Evolutionary conservation across 2,329 filamentous ascomycete genomes (phyloP).

Genomic region (Penicillium hesseltinei): DNA sequence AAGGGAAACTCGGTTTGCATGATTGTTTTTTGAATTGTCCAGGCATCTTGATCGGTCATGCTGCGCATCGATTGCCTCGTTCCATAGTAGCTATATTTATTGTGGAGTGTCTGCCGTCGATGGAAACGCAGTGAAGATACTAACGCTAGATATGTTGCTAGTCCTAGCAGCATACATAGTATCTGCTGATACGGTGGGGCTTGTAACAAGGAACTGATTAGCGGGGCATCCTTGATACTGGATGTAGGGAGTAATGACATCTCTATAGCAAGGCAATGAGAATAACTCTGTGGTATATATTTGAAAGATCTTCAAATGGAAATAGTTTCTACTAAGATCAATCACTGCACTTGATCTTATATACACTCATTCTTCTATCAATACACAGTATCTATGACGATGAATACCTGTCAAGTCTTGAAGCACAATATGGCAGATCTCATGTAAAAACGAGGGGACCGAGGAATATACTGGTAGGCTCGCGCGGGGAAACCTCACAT

Average conservation of each 20-base stretch:
- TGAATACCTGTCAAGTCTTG: neutral
- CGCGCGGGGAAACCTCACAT: neutral
- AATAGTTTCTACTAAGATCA: neutral
- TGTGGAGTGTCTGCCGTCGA: conserved; percentile 36
- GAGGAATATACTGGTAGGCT: neutral
- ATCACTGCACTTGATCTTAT: neutral
- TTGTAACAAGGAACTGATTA: neutral
- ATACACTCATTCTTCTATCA: neutral
- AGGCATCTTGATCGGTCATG: too few species aligned
- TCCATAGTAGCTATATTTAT: conserved; percentile 37
- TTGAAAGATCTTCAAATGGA: neutral
- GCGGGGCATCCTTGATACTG: neutral
- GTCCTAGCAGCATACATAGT: conserved; percentile 8
- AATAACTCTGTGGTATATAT: neutral
- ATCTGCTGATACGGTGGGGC: conserved; percentile 3
- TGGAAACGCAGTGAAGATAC: conserved; percentile 29
- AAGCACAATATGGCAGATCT: neutral
- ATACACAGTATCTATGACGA: neutral
- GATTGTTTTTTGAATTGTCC: conserved; percentile 47
- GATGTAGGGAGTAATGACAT: neutral
- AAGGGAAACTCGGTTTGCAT: conserved; percentile 56
- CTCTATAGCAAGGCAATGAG: neutral
- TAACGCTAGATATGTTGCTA: conserved; percentile 23
- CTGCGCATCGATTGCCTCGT: conserved; percentile 35
- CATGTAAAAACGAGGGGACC: neutral